Evolutionary conservation across 139 green algal genomes (phyloP), one percentile per base, ranked within the genome.

Genomic region (Zygnema cylindricum): DNA sequence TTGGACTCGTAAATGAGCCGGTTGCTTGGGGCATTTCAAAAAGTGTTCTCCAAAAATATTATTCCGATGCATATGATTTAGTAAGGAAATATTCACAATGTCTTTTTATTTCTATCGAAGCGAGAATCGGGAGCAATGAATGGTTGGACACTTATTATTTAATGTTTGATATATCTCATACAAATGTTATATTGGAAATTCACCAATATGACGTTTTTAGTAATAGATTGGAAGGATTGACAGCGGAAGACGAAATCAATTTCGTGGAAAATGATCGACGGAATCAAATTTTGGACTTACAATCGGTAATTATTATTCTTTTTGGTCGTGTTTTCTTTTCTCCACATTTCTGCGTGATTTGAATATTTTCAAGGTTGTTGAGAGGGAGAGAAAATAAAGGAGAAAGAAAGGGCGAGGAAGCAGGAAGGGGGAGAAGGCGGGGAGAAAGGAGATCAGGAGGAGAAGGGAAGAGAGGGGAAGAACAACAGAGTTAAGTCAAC

Each of bases 1-100:
- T 85, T 32, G 78, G 78, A 55, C 78, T 85, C 33, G 7, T 78
- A n/a, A 85, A 85, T 55, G 78, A 85, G 78, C 78, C 78, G 40
- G 36, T 85, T 7, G 78, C 33, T 1, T 54, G 25, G 7, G 38
- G 33, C n/a, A 55, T 35, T n/a, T n/a, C 43, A n/a, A 54, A 76
- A 55, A 32, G 33, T 54, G 78, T 33, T n/a, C 43, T 85, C 32
- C 78, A 33, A 7, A 55, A 22, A n/a, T 85, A 85, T 55, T 85
- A 85, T 55, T 77, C 78, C 54, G 22, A 7, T 2, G 78, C 1
- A 23, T 85, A 77, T 55, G 42, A 85, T 55, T 54, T 33, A 32
- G 42, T 85, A 32, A 54, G 78, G 54, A 33, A n/a, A 11, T 76
- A 76, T 55, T 79, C 33, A n/a, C 36, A 30, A 55, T 85, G 78